A percentile compares a stretch with the other conserved stretches of the same genome.
Conservation (phyloP, 257 asterid genomes). For the Solanum medicagineum region DNA sequence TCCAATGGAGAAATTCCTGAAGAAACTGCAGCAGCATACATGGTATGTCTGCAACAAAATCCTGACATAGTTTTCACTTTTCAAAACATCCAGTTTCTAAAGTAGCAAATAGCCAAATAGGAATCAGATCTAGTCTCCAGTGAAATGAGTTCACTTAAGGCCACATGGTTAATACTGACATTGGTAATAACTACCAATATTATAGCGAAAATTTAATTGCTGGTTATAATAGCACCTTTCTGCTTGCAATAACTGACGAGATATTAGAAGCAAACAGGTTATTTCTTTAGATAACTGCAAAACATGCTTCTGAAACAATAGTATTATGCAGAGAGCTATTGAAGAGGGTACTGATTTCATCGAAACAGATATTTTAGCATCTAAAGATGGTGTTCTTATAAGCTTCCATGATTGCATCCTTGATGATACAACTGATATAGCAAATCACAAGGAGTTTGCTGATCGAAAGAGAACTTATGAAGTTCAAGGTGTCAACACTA, state of each 20-base stretch:
- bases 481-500: slow-evolving; percentile 55
- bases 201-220: no score
- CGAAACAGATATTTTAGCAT: slow-evolving; percentile 71
- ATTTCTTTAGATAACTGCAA: neutral
- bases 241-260: slow-evolving; percentile 18
- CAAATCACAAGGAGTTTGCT: slow-evolving; percentile 50
- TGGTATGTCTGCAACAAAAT: slow-evolving; percentile 24
- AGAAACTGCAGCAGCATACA: slow-evolving; percentile 80
- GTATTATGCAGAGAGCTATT: slow-evolving; percentile 75
- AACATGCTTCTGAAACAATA: neutral
- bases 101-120: neutral
- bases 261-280: neutral
- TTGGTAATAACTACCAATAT: neutral
- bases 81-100: neutral
- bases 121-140: neutral
- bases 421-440: slow-evolving; percentile 67
- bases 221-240: neutral
- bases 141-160: slow-evolving; percentile 3
- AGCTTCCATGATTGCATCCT: slow-evolving; percentile 71
- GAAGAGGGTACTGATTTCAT: slow-evolving; percentile 98
- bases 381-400: slow-evolving; percentile 84
- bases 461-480: slow-evolving; percentile 59
- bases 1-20: slow-evolving; percentile 97
- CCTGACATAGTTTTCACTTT: neutral
- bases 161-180: neutral